A percentile compares a stretch with the other conserved stretches of the same genome.
Evolutionary conservation across 768 basidiomycete genomes (phyloP).

Genomic region (Boletus sp.): DNA sequence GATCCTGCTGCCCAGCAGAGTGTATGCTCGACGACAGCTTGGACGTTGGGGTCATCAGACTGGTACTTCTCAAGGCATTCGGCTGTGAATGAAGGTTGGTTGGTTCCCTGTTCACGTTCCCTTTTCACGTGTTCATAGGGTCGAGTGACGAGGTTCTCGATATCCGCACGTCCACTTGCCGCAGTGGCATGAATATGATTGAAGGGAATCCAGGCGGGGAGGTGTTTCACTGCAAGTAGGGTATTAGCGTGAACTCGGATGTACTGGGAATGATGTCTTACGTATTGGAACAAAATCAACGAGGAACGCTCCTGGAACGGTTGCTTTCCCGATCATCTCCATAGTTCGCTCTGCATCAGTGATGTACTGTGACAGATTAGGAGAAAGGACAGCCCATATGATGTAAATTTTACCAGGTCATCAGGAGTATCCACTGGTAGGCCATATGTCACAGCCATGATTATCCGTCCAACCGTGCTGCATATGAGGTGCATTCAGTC

Average conservation of each 20-base stretch:
- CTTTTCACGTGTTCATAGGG: conserved; percentile 26
- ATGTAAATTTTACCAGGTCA: conserved; percentile 13
- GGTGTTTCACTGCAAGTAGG: conserved; percentile 21
- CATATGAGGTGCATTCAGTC: neutral
- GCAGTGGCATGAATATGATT: conserved; percentile 11
- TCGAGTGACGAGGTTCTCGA: conserved; percentile 8
- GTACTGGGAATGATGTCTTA: conserved; percentile 4
- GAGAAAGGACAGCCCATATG: neutral
- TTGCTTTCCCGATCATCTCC: conserved; percentile 22
- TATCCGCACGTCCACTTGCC: neutral
- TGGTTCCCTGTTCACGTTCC: conserved; percentile 9
- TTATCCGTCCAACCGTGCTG: conserved; percentile 13
- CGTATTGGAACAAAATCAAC: conserved; percentile 27
- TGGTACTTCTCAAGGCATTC: conserved; percentile 14
- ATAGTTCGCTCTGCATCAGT: conserved; percentile 26
- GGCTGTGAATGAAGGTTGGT: conserved; percentile 15
- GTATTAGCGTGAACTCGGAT: neutral
- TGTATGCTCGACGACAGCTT: conserved; percentile 4
- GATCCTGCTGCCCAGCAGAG: conserved; percentile 18
- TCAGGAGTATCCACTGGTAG: conserved; percentile 17
- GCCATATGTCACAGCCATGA: conserved; percentile 27
- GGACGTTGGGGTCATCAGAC: conserved; percentile 1
- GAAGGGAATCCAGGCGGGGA: conserved; percentile 27
- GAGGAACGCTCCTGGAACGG: conserved; percentile 29
- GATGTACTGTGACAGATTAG: conserved; percentile 25